Evolutionary conservation across 345 rosid species (phyloP).

Genomic region (Corchorus capsularis): DNA sequence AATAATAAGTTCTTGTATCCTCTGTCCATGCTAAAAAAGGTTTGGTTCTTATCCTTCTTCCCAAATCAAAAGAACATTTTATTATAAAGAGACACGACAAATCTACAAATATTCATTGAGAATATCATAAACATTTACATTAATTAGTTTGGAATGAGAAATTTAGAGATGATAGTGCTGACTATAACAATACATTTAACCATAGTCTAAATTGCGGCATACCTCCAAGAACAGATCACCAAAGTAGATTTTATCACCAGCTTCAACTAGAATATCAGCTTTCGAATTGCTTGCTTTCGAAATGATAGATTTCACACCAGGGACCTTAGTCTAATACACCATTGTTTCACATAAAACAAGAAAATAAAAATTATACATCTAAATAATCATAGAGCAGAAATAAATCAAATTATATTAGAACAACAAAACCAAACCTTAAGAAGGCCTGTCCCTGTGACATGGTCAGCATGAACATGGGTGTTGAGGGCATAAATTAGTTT

Average conservation of each 20-base stretch:
- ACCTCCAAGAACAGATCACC: constrained; percentile 1
- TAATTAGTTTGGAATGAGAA: not conserved
- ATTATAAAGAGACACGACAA: not conserved
- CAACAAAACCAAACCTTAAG: not conserved
- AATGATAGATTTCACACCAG: constrained; percentile 3
- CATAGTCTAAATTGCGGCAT: not conserved
- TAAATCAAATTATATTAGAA: not conserved
- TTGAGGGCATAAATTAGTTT: not conserved
- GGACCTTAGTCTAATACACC: not conserved
- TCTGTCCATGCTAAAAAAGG: not conserved
- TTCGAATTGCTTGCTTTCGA: constrained; percentile 2
- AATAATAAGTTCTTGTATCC: not conserved
- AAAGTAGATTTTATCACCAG: not conserved
- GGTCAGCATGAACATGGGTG: constrained; percentile 7
- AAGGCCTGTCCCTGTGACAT: not conserved
- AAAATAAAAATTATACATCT: not conserved
- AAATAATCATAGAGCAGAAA: not conserved
- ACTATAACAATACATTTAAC: not conserved
- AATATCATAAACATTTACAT: not conserved
- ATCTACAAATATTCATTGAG: not conserved
- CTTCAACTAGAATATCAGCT: not conserved
- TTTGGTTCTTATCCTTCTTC: not conserved
- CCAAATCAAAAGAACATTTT: not conserved
- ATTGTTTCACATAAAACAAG: not conserved
- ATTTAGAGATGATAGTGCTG: not conserved